Percentiles rank a stretch among this genome's conserved stretches.
phyloP scores from a whole-genome alignment of 352 stramenopile genomes.

The Peronospora destructor region DNA sequence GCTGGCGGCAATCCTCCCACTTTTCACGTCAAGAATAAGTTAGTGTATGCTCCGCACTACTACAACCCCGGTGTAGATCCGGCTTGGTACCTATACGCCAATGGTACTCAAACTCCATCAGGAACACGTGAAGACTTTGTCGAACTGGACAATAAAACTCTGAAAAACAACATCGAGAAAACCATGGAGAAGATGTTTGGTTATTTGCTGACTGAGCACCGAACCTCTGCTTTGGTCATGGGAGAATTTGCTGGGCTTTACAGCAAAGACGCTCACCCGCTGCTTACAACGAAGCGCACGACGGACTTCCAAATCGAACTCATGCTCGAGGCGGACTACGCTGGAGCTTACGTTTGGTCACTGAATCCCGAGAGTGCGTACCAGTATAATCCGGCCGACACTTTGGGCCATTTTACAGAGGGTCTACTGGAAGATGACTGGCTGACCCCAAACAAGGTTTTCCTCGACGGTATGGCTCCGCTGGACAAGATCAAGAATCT shows the following conservation, averaged over 20 bases:
- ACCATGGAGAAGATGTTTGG: conserved; percentile 73
- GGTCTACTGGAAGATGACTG: conserved; percentile 61
- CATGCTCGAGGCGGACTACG: conserved; percentile 46
- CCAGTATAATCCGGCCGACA: conserved; percentile 65
- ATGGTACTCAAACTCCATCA: conserved; percentile 27
- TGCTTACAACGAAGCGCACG: conserved; percentile 52
- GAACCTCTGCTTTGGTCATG: conserved; percentile 50
- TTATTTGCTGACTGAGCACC: conserved; percentile 36
- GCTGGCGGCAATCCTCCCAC: conserved; percentile 36
- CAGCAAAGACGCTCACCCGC: conserved; percentile 41
- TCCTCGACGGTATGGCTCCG: conserved; percentile 45
- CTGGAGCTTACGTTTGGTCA: conserved; percentile 75
- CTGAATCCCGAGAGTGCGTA: conserved; percentile 73
- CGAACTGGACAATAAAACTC: conserved; percentile 46
- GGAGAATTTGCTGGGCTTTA: conserved; percentile 68
- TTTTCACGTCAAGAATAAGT: conserved; percentile 42
- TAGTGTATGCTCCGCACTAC: conserved; percentile 71
- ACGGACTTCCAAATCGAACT: conserved; percentile 64
- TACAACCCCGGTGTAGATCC: conserved; percentile 68
- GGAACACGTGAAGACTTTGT: conserved; percentile 30
- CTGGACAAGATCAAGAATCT: conserved; percentile 53
- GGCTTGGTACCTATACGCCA: conserved; percentile 56
- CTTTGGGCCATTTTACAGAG: conserved; percentile 52
- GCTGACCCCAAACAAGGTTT: conserved; percentile 57
- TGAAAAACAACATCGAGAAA: conserved; percentile 49